phyloP scores from a whole-genome alignment of 2,329 filamentous ascomycete genomes.

The Talaromyces pinophilus region DNA sequence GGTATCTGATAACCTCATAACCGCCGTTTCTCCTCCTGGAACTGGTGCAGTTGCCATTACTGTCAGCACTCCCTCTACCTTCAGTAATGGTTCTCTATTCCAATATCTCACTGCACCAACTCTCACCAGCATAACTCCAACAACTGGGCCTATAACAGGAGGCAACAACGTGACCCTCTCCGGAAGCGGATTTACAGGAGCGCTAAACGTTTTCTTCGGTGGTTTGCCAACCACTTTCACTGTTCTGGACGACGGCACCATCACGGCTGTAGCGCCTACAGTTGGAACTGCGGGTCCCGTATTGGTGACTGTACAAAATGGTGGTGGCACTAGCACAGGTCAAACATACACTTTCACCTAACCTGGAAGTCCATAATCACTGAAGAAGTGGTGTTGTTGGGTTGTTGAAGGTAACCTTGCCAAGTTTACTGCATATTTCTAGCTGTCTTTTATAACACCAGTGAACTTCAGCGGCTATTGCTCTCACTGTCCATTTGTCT shows the following conservation, averaged over 20 bases:
- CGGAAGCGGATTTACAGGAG: background rate
- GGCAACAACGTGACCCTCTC: conserved; percentile 13
- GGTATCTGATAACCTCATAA: conserved; percentile 13
- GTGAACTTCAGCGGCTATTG: background rate
- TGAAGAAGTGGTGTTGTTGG: background rate
- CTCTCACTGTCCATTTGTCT: background rate
- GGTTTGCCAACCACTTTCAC: background rate
- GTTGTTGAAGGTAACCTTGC: background rate
- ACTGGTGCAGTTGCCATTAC: conserved; percentile 3
- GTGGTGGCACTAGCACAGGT: background rate
- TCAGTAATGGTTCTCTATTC: conserved; percentile 9
- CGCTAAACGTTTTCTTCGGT: background rate
- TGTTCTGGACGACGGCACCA: background rate
- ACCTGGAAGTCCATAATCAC: background rate
- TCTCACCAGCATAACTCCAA: background rate
- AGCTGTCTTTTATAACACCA: background rate
- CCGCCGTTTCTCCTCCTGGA: conserved; percentile 13
- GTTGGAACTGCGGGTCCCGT: background rate
- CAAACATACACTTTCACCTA: background rate
- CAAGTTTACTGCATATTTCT: background rate
- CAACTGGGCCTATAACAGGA: background rate
- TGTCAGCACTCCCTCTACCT: background rate
- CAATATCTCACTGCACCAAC: background rate
- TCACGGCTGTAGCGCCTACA: background rate
- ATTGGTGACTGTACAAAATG: background rate